These are phyloP conservation scores for Yamagishiella unicocca DNA, from an alignment of 139 green algal species.

Conservation along the genomic window DNA sequence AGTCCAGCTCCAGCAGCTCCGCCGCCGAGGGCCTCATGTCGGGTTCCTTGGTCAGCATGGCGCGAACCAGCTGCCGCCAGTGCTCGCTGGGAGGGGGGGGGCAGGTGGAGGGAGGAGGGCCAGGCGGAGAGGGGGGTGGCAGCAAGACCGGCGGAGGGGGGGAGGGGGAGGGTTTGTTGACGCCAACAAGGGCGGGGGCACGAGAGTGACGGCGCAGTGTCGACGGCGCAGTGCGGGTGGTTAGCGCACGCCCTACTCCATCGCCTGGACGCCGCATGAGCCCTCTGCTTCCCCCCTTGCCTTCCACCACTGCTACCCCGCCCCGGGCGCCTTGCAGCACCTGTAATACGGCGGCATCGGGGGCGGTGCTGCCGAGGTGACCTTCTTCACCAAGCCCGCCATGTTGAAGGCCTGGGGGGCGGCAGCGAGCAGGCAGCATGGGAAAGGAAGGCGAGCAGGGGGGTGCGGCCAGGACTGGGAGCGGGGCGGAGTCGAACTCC, in stretches of 20 bases:
- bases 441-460: neutral
- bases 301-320: too few relatives aligned
- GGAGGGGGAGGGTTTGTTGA: neutral
- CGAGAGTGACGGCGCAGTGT: too few relatives aligned
- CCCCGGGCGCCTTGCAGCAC: too few relatives aligned
- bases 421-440: neutral
- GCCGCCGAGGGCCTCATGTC: constrained; percentile 32
- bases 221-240: too few relatives aligned
- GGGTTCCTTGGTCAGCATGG: constrained; percentile 56
- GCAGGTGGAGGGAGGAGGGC: neutral
- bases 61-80: constrained; percentile 38
- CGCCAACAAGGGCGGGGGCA: too few relatives aligned
- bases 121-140: neutral
- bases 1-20: constrained; percentile 48
- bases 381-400: constrained; percentile 52
- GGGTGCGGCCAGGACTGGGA: too few relatives aligned
- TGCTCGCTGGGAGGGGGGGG: constrained; percentile 20
- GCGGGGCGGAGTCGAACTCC: too few relatives aligned
- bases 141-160: too few relatives aligned
- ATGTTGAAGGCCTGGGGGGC: constrained; percentile 57
- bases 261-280: too few relatives aligned
- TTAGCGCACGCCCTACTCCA: too few relatives aligned
- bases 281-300: too few relatives aligned
- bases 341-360: constrained; percentile 42
- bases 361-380: constrained; percentile 20